These are phyloP conservation scores for Colletotrichum chlorophyti DNA, from an alignment of 2,329 filamentous ascomycete genomes.

Conservation along the genomic window DNA sequence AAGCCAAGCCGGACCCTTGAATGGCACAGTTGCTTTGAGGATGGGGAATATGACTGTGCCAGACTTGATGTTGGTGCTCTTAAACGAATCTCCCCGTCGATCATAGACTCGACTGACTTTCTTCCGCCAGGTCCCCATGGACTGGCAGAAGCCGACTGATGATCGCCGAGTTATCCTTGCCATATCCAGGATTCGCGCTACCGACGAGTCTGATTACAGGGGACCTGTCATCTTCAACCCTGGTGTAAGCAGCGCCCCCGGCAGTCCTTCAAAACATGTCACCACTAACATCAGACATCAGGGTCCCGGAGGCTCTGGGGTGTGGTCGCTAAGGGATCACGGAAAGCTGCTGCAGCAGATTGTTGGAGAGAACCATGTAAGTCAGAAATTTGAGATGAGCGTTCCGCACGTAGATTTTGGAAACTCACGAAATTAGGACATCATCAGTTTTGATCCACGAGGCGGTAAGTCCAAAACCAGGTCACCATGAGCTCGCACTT, in stretches of 20 bases:
- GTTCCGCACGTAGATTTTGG: background rate
- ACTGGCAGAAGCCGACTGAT: constrained; percentile 39
- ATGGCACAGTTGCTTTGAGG: constrained; percentile 41
- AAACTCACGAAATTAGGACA: constrained; percentile 41
- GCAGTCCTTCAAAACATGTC: background rate
- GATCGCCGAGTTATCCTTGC: constrained; percentile 39
- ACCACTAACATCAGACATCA: constrained; percentile 23
- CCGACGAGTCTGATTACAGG: constrained; percentile 32
- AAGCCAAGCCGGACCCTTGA: constrained; percentile 36
- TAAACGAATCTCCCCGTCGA: background rate
- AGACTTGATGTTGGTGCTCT: constrained; percentile 38
- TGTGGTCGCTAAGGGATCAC: constrained; percentile 39
- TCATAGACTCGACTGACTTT: constrained; percentile 4
- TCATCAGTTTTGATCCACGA: constrained; percentile 59
- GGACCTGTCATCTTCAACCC: constrained; percentile 44
- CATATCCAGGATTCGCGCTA: constrained; percentile 41
- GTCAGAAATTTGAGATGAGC: constrained; percentile 9
- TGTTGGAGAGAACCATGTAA: constrained; percentile 53
- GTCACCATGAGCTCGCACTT: background rate
- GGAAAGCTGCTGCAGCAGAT: constrained; percentile 48
- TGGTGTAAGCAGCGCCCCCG: constrained; percentile 34
- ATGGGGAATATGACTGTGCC: constrained; percentile 38
- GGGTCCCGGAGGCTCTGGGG: constrained; percentile 58
- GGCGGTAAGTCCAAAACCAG: constrained; percentile 42
- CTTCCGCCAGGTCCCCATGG: constrained; percentile 45